Evolutionary conservation across 2,329 filamentous ascomycete genomes (phyloP), one percentile per base, ranked within the genome.

Genomic region (Fusarium scirpi): DNA sequence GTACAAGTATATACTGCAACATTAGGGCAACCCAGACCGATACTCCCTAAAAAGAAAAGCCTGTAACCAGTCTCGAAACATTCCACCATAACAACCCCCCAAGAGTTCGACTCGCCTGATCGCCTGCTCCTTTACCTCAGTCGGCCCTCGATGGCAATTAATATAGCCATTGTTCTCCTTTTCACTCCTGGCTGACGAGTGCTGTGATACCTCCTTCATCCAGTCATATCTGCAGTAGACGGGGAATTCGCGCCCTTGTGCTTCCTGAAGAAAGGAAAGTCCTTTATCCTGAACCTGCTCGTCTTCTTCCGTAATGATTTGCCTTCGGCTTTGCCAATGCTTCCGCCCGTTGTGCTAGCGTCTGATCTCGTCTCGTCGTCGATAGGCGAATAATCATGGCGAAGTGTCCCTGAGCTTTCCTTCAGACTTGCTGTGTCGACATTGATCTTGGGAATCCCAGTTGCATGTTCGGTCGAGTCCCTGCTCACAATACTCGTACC

Each of bases 401-500:
- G 61, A 30, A 71, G 59, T 11, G 77, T 76, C 25, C 70, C 71
- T 20, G 74, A 72, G 18, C 72, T 69, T 11, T 80, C 62, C 77
- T 77, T 76, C 63, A 77, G 71, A 58, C 76, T 78, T 9, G 82
- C 78, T 6, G 80, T 79, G 4, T 82, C 81, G 27, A 83, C 76
- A 24, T 80, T 81, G 63, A 78, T 71, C 13, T 75, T 77, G 1
- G 82, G 83, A 22, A 85, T 79, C 67, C 83, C 84, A 40, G 79
- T 76, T 6, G 83, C 82, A 20, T 83, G 83, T 48, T 89, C 87
- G 57, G 85, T 74, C 10, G 87, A 89, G 45, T 89, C 87, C 58
- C 84, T 84, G 78, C 88, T 90, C 70, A 89, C 85, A 67, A 91
- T 88, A 77, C 89, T 91, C 20, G 89, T 91, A 41, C 88, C 89